phyloP scores from a whole-genome alignment of 305 asterid genomes.

The Plantago rigida region DNA sequence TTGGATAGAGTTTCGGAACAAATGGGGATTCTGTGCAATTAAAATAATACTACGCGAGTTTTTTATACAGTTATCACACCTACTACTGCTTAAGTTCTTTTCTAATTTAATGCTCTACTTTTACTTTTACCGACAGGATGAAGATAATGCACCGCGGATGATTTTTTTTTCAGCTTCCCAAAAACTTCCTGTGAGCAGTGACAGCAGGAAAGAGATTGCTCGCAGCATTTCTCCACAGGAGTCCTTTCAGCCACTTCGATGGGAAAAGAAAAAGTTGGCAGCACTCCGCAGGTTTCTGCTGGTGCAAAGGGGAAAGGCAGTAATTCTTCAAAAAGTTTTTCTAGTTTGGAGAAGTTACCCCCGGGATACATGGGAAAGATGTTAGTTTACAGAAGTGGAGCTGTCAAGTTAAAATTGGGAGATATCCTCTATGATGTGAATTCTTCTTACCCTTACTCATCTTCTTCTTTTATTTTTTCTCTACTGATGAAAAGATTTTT shows the following conservation, averaged over 20 bases:
- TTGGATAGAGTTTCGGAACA: no score
- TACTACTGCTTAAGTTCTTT: neutral
- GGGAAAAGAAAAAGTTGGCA: conserved; percentile 34
- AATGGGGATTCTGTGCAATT: no score
- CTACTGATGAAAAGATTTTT: neutral
- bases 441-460: conserved; percentile 22
- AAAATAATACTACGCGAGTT: no score
- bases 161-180: conserved; percentile 45
- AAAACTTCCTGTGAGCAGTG: conserved; percentile 36
- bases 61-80: neutral
- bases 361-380: conserved; percentile 63
- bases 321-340: conserved; percentile 13
- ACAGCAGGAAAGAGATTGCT: conserved; percentile 29
- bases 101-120: conserved; percentile 9
- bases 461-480: neutral
- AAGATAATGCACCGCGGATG: conserved; percentile 31
- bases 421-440: conserved; percentile 57
- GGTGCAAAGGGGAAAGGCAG: neutral
- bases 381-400: conserved; percentile 74
- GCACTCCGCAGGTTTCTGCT: conserved; percentile 6
- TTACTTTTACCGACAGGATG: conserved; percentile 33
- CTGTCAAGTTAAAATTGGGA: conserved; percentile 62
- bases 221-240: conserved; percentile 19
- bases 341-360: conserved; percentile 41
- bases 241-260: conserved; percentile 21